Evolutionary conservation across 768 basidiomycete genomes (phyloP).

Genomic region (Hemileccinum impolitum): DNA sequence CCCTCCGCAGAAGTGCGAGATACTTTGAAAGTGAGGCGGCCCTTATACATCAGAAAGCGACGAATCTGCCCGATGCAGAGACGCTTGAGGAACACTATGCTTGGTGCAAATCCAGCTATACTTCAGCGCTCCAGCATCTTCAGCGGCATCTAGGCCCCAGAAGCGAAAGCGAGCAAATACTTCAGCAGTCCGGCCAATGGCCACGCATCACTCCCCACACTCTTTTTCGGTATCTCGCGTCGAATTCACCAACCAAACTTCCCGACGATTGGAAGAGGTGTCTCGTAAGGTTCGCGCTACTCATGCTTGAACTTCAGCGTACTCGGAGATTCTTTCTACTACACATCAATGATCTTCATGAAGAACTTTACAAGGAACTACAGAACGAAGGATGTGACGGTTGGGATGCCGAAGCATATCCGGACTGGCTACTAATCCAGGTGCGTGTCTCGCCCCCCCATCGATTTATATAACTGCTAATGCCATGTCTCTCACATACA

Average conservation of each 20-base stretch:
- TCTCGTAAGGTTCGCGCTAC: slow-evolving; percentile 27
- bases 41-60: background rate
- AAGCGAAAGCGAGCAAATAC: slow-evolving; percentile 9
- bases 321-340: background rate
- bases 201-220: slow-evolving; percentile 30
- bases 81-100: slow-evolving; percentile 1
- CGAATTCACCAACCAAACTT: slow-evolving; percentile 10
- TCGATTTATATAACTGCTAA: background rate
- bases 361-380: background rate
- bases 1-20: background rate
- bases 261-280: slow-evolving; percentile 24
- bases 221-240: slow-evolving; percentile 30
- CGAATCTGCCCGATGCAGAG: background rate
- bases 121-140: background rate
- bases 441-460: background rate
- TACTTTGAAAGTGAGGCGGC: background rate
- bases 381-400: slow-evolving; percentile 1
- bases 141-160: slow-evolving; percentile 7
- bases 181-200: slow-evolving; percentile 28
- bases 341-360: background rate
- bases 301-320: slow-evolving; percentile 29
- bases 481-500: background rate
- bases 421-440: slow-evolving; percentile 2
- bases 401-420: background rate
- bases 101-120: background rate